phyloP scores from a whole-genome alignment of 1,139 yeast genomes.

The Meyerozyma guilliermondii region DNA sequence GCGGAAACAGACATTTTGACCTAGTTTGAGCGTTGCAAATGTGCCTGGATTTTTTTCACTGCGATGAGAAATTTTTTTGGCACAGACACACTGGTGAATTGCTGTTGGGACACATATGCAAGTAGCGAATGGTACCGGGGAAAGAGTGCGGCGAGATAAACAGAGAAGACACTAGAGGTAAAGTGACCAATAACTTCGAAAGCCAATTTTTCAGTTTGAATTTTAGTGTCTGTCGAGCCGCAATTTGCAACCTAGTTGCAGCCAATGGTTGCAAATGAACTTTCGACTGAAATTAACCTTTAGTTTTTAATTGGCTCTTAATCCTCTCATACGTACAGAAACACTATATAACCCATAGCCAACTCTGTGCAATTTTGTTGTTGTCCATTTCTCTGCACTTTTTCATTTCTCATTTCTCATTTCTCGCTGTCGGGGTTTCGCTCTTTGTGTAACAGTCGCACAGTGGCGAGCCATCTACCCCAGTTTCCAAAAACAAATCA shows the following conservation, averaged over 20 bases:
- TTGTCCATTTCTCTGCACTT: not conserved
- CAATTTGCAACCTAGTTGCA: not conserved
- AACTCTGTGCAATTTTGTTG: too few relatives aligned
- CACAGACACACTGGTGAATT: constrained; percentile 2
- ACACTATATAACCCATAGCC: too few relatives aligned
- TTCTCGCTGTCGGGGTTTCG: not conserved
- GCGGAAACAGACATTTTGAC: constrained; percentile 58
- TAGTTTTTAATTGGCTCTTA: too few relatives aligned
- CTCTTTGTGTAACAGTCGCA: not conserved
- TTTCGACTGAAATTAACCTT: too few relatives aligned
- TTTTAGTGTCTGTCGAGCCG: not conserved
- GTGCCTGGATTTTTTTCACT: not conserved
- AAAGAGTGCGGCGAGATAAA: not conserved
- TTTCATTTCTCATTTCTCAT: not conserved
- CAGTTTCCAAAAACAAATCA: not conserved
- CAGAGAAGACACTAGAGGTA: not conserved
- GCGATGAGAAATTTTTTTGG: constrained; percentile 2
- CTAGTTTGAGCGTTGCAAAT: not conserved
- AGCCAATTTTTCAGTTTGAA: too few relatives aligned
- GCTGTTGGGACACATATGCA: not conserved
- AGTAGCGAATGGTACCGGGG: not conserved
- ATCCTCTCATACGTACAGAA: too few relatives aligned
- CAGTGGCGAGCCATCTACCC: not conserved
- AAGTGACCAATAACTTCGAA: too few relatives aligned
- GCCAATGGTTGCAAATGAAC: not conserved